These are phyloP conservation scores for Debaryomyces subglobosus DNA, from an alignment of 1,139 yeast genomes.

Conservation along the genomic window DNA sequence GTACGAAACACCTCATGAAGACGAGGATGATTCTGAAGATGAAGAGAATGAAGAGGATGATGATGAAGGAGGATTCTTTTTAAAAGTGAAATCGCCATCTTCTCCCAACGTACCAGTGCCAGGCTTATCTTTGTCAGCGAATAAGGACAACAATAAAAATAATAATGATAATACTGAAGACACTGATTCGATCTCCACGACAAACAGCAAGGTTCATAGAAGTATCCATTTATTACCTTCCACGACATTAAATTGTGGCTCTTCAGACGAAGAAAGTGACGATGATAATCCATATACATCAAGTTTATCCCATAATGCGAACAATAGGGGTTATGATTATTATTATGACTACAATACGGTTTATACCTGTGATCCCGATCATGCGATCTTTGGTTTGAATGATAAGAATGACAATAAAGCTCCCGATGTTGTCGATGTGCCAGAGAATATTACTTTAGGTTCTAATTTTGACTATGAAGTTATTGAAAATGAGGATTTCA, in stretches of 20 bases:
- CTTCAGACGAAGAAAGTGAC: slow-evolving; percentile 70
- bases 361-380: slow-evolving; percentile 60
- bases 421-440: slow-evolving; percentile 50
- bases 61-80: slow-evolving; percentile 72
- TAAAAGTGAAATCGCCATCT: slow-evolving; percentile 55
- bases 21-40: slow-evolving; percentile 30
- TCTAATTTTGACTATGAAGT: slow-evolving; percentile 43
- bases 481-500: slow-evolving; percentile 28
- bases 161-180: slow-evolving; percentile 26
- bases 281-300: slow-evolving; percentile 55
- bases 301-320: slow-evolving; percentile 78
- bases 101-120: slow-evolving; percentile 26
- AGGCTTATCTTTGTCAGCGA: slow-evolving; percentile 18
- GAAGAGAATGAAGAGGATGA: slow-evolving; percentile 52
- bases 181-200: slow-evolving; percentile 32
- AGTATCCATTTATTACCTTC: slow-evolving; percentile 81
- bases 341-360: slow-evolving; percentile 89
- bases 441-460: slow-evolving; percentile 46
- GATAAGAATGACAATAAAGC: slow-evolving; percentile 19
- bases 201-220: slow-evolving; percentile 34
- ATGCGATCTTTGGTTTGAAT: slow-evolving; percentile 39
- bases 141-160: slow-evolving; percentile 6
- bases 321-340: slow-evolving; percentile 80
- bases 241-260: slow-evolving; percentile 76
- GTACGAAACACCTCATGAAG: slow-evolving; percentile 17